A percentile compares a stretch with the other conserved stretches of the same genome.
These are phyloP conservation scores for Syzygium malaccense DNA, from an alignment of 441 rosid genomes.

Conservation along the genomic window DNA sequence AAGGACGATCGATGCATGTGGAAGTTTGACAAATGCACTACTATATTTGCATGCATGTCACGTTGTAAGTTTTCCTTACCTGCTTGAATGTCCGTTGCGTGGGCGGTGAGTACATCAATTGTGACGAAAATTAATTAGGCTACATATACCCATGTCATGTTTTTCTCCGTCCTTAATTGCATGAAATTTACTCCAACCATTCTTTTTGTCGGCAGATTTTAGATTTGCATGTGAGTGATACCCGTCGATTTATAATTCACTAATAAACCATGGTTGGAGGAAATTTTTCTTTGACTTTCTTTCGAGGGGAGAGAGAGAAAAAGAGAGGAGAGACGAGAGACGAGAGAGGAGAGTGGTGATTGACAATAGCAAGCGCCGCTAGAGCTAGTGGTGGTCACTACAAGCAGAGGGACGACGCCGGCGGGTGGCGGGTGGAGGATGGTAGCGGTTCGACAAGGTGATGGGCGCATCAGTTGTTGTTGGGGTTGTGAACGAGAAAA, in stretches of 20 bases:
- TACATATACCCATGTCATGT: neutral
- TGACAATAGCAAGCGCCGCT: neutral
- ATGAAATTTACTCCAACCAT: neutral
- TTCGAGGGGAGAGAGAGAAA: neutral
- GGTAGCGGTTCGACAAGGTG: neutral
- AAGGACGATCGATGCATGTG: neutral
- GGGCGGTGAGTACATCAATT: neutral
- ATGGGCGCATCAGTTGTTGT: neutral
- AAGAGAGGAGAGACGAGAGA: neutral
- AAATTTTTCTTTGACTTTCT: neutral
- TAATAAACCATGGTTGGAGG: neutral
- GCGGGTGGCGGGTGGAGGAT: neutral
- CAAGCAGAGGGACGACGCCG: neutral
- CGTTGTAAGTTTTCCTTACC: neutral
- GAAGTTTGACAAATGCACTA: neutral
- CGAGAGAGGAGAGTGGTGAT: neutral
- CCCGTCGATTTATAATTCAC: neutral
- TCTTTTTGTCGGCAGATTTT: neutral
- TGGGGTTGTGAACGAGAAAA: neutral
- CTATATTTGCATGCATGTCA: neutral
- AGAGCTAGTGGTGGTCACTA: neutral
- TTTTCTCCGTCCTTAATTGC: neutral
- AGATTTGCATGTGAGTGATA: neutral
- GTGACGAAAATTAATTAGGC: neutral
- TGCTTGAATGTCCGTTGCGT: neutral